A percentile compares a stretch with the other conserved stretches of the same genome.
Evolutionary conservation across 768 basidiomycete genomes (phyloP).

Genomic region (Cytidiella melzeri): DNA sequence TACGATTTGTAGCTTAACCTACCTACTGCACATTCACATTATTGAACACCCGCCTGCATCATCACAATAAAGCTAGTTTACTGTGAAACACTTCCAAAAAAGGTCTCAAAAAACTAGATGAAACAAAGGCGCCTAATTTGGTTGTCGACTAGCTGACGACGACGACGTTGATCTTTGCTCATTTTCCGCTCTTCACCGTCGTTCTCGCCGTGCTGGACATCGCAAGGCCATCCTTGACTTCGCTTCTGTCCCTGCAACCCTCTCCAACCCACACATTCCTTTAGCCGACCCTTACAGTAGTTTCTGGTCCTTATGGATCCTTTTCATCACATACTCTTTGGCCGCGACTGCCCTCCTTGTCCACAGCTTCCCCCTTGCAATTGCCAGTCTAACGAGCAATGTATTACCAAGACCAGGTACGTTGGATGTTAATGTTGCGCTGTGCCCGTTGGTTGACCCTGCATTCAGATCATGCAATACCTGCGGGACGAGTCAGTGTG

Average conservation of each 20-base stretch:
- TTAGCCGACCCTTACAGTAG: slow-evolving; percentile 9
- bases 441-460: slow-evolving; percentile 4
- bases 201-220: slow-evolving; percentile 27
- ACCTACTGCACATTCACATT: no score
- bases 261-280: slow-evolving; percentile 21
- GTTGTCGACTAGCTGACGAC: slow-evolving; percentile 5
- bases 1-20: no score
- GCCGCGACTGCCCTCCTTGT: slow-evolving; percentile 42
- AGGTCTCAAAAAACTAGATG: no score
- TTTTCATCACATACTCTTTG: slow-evolving; percentile 14
- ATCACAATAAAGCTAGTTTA: no score
- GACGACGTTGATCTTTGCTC: slow-evolving; percentile 10
- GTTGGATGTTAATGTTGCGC: slow-evolving; percentile 16
- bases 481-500: slow-evolving; percentile 51
- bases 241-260: slow-evolving; percentile 1
- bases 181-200: slow-evolving; percentile 12
- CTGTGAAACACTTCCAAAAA: no score
- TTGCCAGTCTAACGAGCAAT: slow-evolving; percentile 50
- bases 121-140: background rate
- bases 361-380: slow-evolving; percentile 45
- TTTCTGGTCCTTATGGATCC: slow-evolving; percentile 18
- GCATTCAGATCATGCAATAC: slow-evolving; percentile 47
- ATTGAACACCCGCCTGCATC: no score
- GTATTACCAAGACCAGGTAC: slow-evolving; percentile 56
- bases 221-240: slow-evolving; percentile 15